These are phyloP conservation scores for Amphicarpaea edgeworthii DNA, from an alignment of 306 rosid genomes.

Conservation along the genomic window DNA sequence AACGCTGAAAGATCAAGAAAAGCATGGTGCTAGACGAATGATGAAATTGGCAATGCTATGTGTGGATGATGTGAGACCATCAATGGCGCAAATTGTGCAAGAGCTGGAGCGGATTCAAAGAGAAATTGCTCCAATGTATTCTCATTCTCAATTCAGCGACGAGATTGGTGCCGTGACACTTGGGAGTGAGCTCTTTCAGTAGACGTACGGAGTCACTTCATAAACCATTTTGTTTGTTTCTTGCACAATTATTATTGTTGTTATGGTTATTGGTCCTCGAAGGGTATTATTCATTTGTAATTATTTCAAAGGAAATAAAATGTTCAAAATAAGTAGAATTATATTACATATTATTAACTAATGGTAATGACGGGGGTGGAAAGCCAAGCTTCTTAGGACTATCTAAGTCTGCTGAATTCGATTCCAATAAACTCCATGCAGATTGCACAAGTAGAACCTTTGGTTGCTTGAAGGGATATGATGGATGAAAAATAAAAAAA, in stretches of 20 bases:
- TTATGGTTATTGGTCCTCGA: conserved; percentile 7
- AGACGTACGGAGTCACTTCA: background rate
- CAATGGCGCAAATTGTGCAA: conserved; percentile 57
- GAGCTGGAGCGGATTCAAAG: conserved; percentile 60
- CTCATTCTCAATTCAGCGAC: conserved; percentile 50
- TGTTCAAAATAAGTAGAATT: conserved; percentile 9
- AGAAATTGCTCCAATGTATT: conserved; percentile 52
- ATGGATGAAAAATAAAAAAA: too few species aligned
- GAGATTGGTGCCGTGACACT: conserved; percentile 71
- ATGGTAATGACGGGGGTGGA: too few species aligned
- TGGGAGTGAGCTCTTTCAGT: conserved; percentile 81
- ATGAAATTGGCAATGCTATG: conserved; percentile 58
- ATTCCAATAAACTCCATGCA: too few species aligned
- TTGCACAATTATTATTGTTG: conserved; percentile 24
- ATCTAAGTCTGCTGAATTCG: too few species aligned
- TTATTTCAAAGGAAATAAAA: conserved; percentile 38
- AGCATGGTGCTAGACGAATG: conserved; percentile 48
- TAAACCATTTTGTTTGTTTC: conserved; percentile 18
- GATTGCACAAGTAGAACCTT: too few species aligned
- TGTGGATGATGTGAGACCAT: conserved; percentile 58
- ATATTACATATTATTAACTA: too few species aligned
- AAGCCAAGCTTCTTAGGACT: too few species aligned
- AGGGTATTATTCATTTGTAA: conserved; percentile 44
- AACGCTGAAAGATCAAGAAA: conserved; percentile 50
- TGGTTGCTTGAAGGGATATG: too few species aligned